These are phyloP conservation scores for Nicotiana obtusifolia DNA, from an alignment of 257 asterid species.

Conservation along the genomic window DNA sequence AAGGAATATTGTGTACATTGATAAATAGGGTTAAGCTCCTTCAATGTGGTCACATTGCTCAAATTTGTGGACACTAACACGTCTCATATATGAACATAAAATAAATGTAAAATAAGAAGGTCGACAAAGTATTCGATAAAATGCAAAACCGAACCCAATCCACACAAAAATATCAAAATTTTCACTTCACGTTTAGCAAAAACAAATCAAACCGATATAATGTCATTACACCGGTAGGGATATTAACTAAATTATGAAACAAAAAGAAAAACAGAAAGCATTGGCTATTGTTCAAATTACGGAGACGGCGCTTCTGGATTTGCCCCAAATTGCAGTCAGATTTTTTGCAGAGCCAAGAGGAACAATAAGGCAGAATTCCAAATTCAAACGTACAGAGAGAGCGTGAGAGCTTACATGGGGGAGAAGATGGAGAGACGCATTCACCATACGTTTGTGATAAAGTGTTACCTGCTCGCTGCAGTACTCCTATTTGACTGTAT, in stretches of 20 bases:
- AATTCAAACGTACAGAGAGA: not conserved
- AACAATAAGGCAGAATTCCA: not conserved
- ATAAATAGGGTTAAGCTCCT: not conserved
- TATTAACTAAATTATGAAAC: not conserved
- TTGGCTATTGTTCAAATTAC: not conserved
- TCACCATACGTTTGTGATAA: constrained; percentile 2
- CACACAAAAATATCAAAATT: not conserved
- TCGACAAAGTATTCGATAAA: not conserved
- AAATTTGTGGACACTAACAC: not conserved
- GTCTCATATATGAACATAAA: not conserved
- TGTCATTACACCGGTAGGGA: not conserved
- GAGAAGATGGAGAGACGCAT: constrained; percentile 22
- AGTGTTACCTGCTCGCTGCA: constrained; percentile 10
- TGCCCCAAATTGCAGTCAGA: not conserved
- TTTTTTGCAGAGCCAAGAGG: not conserved
- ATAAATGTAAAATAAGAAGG: not conserved
- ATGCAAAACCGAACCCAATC: not conserved
- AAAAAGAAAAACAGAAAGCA: not conserved
- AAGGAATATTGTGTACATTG: not conserved
- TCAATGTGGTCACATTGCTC: not conserved
- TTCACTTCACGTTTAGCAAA: constrained; percentile 5
- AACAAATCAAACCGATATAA: not conserved
- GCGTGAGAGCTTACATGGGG: constrained; percentile 36
- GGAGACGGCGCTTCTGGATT: not conserved
- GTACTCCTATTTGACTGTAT: constrained; percentile 16